Base-by-base conservation (phyloP, 306 rosid genomes). In the Rubus idaeus region DNA sequence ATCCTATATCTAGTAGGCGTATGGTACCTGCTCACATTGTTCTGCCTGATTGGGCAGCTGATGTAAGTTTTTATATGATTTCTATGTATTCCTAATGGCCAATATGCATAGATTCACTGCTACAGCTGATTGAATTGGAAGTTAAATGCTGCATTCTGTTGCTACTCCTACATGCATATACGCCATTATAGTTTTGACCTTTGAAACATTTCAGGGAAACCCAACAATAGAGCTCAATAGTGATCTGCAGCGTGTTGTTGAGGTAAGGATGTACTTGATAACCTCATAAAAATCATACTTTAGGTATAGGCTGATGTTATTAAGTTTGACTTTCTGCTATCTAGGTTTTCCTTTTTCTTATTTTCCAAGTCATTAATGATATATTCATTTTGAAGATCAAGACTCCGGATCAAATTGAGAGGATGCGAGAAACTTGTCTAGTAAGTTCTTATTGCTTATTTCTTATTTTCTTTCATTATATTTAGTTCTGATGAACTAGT, bases 41-140 rank as follows among this genome's bases (percentile, higher is more conserved):
- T 76, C 79, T 50, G 75, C 97, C 99, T 26, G 99, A 95, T 71
- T 92, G 99, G 99, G 97, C 97, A 71, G 81, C 67, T 77, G 93
- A 88, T 83, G 99, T 95, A 82, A 90, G 97, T 85, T 79, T 49
- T 86, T 5, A 2, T 53, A 47, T 64, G 10, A 40, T 17, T 16
- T 64, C 47, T 39, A 64, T 67, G 37, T 20, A 42, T 10, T 42
- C 50, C 52, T 41, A 3, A 61, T 11, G 5, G 17, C 6, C 18
- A 26, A 74, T 26, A 42, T 44, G 12, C n/a, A 39, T 58, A 41
- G 10, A 21, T 58, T 7, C 14, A 5, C 52, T 20, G 70, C 56
- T 69, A 41, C 37, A 23, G 21, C 41, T 75, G 73, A 51, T 64
- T 13, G 51, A 35, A 50, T 17, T 75, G 60, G 41, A 64, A 75